Base-by-base conservation (phyloP, 768 basidiomycete genomes). In the button mushroom (Agaricus bisporus) region DNA sequence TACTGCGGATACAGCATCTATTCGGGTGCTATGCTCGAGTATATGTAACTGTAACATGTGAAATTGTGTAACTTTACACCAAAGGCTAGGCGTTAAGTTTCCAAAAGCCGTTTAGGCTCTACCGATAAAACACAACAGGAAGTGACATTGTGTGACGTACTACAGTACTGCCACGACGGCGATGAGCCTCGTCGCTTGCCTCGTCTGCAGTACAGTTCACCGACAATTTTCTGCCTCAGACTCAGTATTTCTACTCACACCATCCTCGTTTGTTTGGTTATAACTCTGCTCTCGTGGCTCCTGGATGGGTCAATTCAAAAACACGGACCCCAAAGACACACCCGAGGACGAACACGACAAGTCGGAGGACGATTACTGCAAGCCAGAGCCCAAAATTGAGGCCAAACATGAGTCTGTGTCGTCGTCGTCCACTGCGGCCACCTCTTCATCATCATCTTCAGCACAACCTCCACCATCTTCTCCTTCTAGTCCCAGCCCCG, bases 401-500 rank as follows among this genome's bases (percentile, higher is more conserved):
- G 18, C 61, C 12, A 51, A 57, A 18, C 29, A 29, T 10, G 17
- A 28, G 17, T 9, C 6, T n/a, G 20, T 35, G 18, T 55, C 64
- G 18, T 56, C 66, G 12, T 48, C 49, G 12, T 22, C 58, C 43
- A n/a, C 58, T 1, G 48, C 64, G 5, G 48, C 66, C 2, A 18
- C 58, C 7, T 48, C 64, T 5, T 47, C 38, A 61, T 32, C 36
- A 67, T 32, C 62, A 14, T 17, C 37, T 14, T 14, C 12, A 71
- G 5, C 60, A 59, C 36, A 48, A 15, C 48, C 44, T 1, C 39
- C 47, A 14, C 52, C 63, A 0, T 54, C 64, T 14, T 65, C 63
- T 20, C 64, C 66, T 9, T 74, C 63, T 58, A 68, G 56, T 49
- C 73, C 63, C 41, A 70, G 56, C 54, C 73, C 64, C 38, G 74